Evolutionary conservation across 768 basidiomycete genomes (phyloP), one percentile per base, ranked within the genome.

Genomic region (Paxillus involutus): DNA sequence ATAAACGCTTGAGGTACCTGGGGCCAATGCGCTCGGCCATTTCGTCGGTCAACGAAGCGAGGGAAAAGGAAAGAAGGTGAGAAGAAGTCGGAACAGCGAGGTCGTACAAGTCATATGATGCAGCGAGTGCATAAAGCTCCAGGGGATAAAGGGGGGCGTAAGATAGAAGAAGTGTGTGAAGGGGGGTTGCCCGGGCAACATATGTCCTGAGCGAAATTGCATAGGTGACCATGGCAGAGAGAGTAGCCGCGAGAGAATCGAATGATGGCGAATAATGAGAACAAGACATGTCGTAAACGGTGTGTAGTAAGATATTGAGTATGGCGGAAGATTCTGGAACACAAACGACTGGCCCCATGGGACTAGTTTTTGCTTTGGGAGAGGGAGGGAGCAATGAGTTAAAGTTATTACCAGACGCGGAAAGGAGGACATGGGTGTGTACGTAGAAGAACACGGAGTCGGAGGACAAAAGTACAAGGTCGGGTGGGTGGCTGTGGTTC

Each of bases 371-470:
- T 6, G 73, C 59, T 30, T 75, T 67, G 29, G 73, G 58, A 2
- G 76, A 62, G 5, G 73, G 56, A 3, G 85, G 79, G 17, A 94
- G 71, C 40, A 83, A 77, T 4, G 77, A 73, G 44, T 79, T 77
- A 70, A 92, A 91, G 12, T 69, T 71, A 58, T 91, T 93, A 32
- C 73, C 71, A 12, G 91, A 93, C 11, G 75, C 77, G 3, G 70
- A 63, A 33, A 87, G 75, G 41, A 93, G 73, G 48, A 82, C 61
- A 41, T 81, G 73, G 0, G 77, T 73, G 66, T 92, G 89, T 6
- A 86, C 85, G 63, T 92, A 92, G 77, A 94, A 94, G 70, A 91
- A 90, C 39, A 94, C 89, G 16, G 80, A 79, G 63, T 94, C 91
- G 29, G 83, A 77, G 3, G 89, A 85, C 51, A 91, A 72, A 47